These are phyloP conservation scores for Syzygium aqueum DNA, from an alignment of 345 rosid species.

Conservation along the genomic window DNA sequence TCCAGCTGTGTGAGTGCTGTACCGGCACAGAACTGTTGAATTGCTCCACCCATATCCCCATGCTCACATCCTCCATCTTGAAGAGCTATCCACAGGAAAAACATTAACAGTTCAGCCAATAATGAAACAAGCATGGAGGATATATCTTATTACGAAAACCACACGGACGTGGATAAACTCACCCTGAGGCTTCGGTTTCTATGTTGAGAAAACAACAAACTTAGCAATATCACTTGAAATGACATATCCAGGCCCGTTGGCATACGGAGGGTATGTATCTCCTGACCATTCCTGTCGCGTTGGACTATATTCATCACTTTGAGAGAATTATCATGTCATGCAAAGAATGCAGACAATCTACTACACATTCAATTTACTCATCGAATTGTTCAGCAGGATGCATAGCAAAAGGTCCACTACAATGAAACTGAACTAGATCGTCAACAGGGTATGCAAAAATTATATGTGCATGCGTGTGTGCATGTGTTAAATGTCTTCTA, in stretches of 20 bases:
- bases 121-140: background rate
- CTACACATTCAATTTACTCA: background rate
- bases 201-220: constrained; percentile 53
- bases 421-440: background rate
- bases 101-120: background rate
- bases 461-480: background rate
- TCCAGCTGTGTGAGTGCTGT: constrained; percentile 87
- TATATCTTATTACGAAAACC: background rate
- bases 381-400: background rate
- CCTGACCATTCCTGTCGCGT: constrained; percentile 94
- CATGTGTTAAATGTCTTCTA: background rate
- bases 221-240: constrained; percentile 73
- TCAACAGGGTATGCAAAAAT: background rate
- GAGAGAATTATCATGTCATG: background rate
- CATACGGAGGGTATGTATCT: constrained; percentile 85
- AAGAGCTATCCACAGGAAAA: constrained; percentile 45
- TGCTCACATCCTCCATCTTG: constrained; percentile 99
- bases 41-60: constrained; percentile 97
- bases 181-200: constrained; percentile 64
- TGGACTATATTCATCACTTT: background rate
- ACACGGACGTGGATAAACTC: constrained; percentile 1
- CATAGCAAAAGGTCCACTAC: background rate
- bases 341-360: background rate
- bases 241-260: constrained; percentile 93
- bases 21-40: constrained; percentile 53